These are phyloP conservation scores for Backusella macrospora DNA, from an alignment of 192 early-diverging fungal genomes.

Conservation along the genomic window DNA sequence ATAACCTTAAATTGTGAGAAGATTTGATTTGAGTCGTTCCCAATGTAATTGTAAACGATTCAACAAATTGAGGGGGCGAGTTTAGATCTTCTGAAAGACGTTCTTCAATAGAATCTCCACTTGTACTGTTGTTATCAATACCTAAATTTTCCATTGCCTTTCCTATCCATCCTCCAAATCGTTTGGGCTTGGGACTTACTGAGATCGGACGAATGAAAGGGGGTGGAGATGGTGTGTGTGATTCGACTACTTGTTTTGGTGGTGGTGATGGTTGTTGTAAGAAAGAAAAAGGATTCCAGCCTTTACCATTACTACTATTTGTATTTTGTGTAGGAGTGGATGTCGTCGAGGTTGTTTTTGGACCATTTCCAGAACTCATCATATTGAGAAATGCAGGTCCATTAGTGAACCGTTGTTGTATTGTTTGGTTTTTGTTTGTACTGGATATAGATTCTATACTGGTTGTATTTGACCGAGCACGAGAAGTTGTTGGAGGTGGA, in stretches of 20 bases:
- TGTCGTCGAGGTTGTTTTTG: not conserved
- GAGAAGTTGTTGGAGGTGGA: not conserved
- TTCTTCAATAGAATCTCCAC: constrained; percentile 20
- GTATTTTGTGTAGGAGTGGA: not conserved
- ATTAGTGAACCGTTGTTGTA: not conserved
- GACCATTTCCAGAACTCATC: not conserved
- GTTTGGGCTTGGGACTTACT: constrained; percentile 46
- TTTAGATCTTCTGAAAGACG: constrained; percentile 27
- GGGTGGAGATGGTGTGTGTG: not conserved
- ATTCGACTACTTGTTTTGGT: constrained; percentile 36
- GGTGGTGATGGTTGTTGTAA: constrained; percentile 44
- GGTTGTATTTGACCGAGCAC: not conserved
- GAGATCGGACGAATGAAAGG: constrained; percentile 26
- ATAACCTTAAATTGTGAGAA: constrained; percentile 68
- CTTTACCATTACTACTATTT: not conserved
- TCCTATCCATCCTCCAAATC: constrained; percentile 56
- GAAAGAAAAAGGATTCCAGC: constrained; percentile 57
- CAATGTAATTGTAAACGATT: constrained; percentile 71
- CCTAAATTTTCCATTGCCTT: constrained; percentile 70
- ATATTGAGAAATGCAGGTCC: constrained; percentile 6
- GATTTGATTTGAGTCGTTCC: constrained; percentile 72
- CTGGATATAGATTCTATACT: not conserved
- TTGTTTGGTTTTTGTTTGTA: not conserved
- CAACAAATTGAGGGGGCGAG: constrained; percentile 53
- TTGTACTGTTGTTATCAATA: constrained; percentile 54